These are phyloP conservation scores for Kitagawia praeruptora DNA, from an alignment of 129 eudicot genomes.

Conservation along the genomic window DNA sequence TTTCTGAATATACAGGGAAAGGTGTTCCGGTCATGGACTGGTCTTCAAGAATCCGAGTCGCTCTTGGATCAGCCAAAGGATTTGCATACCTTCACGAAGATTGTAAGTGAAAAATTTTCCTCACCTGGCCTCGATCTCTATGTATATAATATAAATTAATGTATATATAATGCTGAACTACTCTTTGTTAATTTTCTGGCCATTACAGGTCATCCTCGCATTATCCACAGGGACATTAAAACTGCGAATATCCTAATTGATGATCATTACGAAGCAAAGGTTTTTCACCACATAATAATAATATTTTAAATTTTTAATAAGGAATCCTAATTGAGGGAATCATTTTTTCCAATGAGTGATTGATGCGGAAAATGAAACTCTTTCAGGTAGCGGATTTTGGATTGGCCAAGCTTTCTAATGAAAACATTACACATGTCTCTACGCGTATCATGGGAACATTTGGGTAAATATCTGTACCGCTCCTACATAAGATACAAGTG, in stretches of 20 bases:
- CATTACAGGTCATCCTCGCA: conserved; percentile 42
- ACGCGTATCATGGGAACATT: conserved; percentile 89
- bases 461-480: conserved; percentile 32
- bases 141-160: not conserved
- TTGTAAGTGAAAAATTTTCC: conserved; percentile 35
- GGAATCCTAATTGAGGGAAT: not conserved
- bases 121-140: not conserved
- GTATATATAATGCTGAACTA: not conserved
- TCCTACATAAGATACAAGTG: not conserved
- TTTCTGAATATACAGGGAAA: conserved; percentile 24
- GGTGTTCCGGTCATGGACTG: conserved; percentile 38
- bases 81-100: conserved; percentile 87
- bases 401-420: conserved; percentile 65
- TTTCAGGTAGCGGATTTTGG: conserved; percentile 81
- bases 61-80: conserved; percentile 76
- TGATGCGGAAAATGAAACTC: conserved; percentile 8
- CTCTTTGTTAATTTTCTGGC: conserved; percentile 9
- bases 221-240: conserved; percentile 59
- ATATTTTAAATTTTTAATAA: not conserved
- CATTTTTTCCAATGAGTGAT: not conserved
- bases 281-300: conserved; percentile 14
- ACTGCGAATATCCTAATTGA: conserved; percentile 51
- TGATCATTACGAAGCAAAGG: conserved; percentile 50
- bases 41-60: conserved; percentile 49
- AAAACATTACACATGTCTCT: conserved; percentile 63